Percentiles rank a stretch among this genome's conserved stretches.
phyloP scores from a whole-genome alignment of 2,329 filamentous ascomycete species.

The Alternaria tenuissima region DNA sequence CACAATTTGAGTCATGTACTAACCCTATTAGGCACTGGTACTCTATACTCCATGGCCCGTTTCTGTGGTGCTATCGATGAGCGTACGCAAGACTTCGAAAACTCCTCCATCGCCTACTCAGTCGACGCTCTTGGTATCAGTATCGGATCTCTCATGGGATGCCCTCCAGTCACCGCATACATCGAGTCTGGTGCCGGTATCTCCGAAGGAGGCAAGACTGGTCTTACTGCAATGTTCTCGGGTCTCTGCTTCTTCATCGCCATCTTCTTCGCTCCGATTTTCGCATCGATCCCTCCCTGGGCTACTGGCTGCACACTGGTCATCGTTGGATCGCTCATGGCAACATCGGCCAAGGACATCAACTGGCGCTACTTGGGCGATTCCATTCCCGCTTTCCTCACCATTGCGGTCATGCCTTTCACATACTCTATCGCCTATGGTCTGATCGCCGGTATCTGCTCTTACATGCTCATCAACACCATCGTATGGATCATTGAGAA shows the following conservation, averaged over 20 bases:
- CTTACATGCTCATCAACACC: conserved; percentile 79
- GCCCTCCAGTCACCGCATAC: conserved; percentile 84
- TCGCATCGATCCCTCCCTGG: conserved; percentile 88
- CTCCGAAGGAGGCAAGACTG: conserved; percentile 84
- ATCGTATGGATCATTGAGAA: conserved; percentile 74
- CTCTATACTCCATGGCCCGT: conserved; percentile 87
- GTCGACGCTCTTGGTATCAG: conserved; percentile 84
- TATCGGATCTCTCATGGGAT: conserved; percentile 79
- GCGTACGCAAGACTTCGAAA: conserved; percentile 85
- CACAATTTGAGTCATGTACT: not conserved
- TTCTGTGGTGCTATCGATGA: conserved; percentile 84
- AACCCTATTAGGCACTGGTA: conserved; percentile 66
- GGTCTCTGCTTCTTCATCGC: conserved; percentile 81
- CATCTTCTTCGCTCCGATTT: conserved; percentile 89
- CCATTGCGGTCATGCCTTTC: conserved; percentile 86
- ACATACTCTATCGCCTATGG: conserved; percentile 90
- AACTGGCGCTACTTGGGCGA: conserved; percentile 87
- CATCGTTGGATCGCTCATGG: conserved; percentile 89
- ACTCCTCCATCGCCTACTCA: conserved; percentile 82
- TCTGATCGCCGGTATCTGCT: conserved; percentile 79
- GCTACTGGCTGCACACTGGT: conserved; percentile 88
- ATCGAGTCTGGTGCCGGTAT: conserved; percentile 92
- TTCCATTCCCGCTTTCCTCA: conserved; percentile 83
- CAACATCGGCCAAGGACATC: conserved; percentile 78
- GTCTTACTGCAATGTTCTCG: conserved; percentile 79